A percentile compares a stretch with the other conserved stretches of the same genome.
These are phyloP conservation scores for Emmonsiellopsis sp. DNA, from an alignment of 2,329 filamentous ascomycete species.

Conservation along the genomic window DNA sequence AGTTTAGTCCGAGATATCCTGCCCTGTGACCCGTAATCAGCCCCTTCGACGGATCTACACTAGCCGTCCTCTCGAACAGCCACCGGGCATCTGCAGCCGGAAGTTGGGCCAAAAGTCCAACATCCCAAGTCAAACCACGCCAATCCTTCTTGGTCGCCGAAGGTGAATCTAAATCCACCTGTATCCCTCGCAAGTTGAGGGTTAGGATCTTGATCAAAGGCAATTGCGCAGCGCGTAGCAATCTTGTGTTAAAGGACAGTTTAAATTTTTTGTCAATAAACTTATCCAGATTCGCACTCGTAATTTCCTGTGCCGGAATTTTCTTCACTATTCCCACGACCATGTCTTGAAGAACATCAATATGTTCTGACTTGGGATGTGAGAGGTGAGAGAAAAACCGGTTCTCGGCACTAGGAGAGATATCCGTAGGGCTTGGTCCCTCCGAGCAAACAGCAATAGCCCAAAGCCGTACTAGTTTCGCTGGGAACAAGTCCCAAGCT, in stretches of 20 bases:
- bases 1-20: background rate
- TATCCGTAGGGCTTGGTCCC: background rate
- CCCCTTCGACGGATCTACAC: background rate
- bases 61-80: conserved; percentile 3
- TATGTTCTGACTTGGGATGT: background rate
- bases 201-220: conserved; percentile 6
- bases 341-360: too few relatives aligned
- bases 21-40: background rate
- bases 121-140: background rate
- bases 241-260: background rate
- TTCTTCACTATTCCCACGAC: too few relatives aligned
- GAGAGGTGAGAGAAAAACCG: background rate
- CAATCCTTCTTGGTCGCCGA: background rate
- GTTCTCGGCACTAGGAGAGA: background rate
- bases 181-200: conserved; percentile 1
- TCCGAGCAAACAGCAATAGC: background rate
- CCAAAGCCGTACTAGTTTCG: conserved; percentile 1
- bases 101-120: background rate
- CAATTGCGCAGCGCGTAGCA: background rate
- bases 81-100: conserved; percentile 4
- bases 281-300: background rate
- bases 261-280: background rate
- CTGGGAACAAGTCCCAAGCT: background rate
- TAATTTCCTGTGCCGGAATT: background rate
- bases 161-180: conserved; percentile 2